Conservation (phyloP, 2,329 filamentous ascomycete species). For the Claviceps paspali region DNA sequence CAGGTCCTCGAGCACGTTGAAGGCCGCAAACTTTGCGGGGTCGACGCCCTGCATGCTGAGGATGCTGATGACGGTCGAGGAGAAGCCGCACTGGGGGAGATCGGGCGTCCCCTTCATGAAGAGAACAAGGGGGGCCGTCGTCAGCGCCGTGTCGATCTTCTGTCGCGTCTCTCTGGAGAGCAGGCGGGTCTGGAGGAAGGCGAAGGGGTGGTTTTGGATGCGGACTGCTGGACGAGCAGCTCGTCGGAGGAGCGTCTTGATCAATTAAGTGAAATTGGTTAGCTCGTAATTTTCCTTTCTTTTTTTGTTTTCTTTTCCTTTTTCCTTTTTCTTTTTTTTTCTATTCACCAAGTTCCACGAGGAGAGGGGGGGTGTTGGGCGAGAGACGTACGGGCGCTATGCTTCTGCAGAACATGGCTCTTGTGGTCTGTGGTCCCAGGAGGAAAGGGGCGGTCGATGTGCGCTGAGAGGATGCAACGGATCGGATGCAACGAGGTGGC, state of each 20-base stretch:
- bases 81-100: constrained; percentile 92
- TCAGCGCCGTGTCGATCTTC: constrained; percentile 83
- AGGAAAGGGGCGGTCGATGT: no score
- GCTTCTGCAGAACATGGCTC: constrained; percentile 13
- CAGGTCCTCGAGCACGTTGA: constrained; percentile 88
- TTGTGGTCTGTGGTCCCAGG: no score
- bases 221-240: constrained; percentile 17
- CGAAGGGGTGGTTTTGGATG: constrained; percentile 14
- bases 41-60: constrained; percentile 89
- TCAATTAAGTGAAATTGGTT: no score
- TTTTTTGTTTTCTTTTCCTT: background rate
- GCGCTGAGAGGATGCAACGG: no score
- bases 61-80: constrained; percentile 86
- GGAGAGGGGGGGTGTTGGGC: background rate
- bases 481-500: no score
- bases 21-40: constrained; percentile 90
- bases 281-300: no score
- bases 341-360: no score
- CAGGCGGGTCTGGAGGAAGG: constrained; percentile 43
- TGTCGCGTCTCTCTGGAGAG: constrained; percentile 66
- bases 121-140: constrained; percentile 78
- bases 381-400: constrained; percentile 10
- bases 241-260: constrained; percentile 16
- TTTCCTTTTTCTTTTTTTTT: no score
- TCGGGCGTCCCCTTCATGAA: constrained; percentile 99